Evolutionary conservation across 768 basidiomycete genomes (phyloP), one percentile per base, ranked within the genome.

Genomic region (Tephrocybe rancida): DNA sequence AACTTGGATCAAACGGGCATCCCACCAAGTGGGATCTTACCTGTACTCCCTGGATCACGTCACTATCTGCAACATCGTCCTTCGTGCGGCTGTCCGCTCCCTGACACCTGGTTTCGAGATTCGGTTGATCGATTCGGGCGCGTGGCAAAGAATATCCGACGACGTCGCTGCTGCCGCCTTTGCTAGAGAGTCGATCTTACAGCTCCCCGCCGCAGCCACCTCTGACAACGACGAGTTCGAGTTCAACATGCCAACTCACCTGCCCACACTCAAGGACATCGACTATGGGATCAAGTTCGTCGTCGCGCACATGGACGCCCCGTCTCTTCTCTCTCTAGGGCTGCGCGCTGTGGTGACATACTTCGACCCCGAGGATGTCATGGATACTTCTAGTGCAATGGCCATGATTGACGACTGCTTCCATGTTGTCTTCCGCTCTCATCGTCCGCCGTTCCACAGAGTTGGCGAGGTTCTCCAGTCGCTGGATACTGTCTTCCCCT

Each of bases 61-160:
- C 13, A 41, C 55, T 27, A 32, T 56, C 18, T 34, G 34, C 21
- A 56, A 56, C 39, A 45, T 51, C 16, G 38, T 34, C 16, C 25
- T 56, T n/a, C 55, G 49, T 37, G 55, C 54, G 25, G 37, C 37
- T 14, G 55, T 56, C 19, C 55, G 55, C 16, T 38, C 48, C 8
- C 44, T 56, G 37, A 56, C 55, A 3, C 48, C 54, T 24, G 48
- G 54, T 25, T 32, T 45, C 24, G 26, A 34, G 30, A 22, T 29
- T 37, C 39, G 18, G 3, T 29, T 56, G 8, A 34, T 55, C 22
- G 48, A 55, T 13, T 4, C 54, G 11, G 26, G 11, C 16, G 18
- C 34, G 11, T 48, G 47, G 48, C 14, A 19, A 19, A 27, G n/a
- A 16, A 32, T 46, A 6, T 13, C 34, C 13, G 43, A 37, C 11